phyloP scores from a whole-genome alignment of 2,329 filamentous ascomycete species.

The Pleomassaria siparia region DNA sequence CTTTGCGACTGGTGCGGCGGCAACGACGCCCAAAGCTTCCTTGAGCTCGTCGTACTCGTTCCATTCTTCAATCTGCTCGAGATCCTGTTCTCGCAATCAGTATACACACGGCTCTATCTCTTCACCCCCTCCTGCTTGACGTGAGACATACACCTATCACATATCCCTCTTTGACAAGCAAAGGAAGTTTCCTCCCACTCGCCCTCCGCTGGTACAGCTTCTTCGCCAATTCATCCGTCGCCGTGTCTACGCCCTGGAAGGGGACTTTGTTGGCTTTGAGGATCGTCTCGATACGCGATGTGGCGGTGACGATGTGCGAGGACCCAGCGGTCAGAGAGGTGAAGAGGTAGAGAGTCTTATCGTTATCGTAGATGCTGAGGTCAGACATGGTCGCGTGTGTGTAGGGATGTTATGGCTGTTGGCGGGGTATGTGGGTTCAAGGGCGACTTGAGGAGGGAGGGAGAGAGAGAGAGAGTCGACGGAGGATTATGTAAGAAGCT shows the following conservation, averaged over 20 bases:
- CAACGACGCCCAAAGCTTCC: constrained; percentile 67
- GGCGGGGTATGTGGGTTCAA: neutral
- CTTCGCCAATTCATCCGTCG: constrained; percentile 83
- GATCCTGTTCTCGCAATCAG: constrained; percentile 62
- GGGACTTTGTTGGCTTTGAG: constrained; percentile 91
- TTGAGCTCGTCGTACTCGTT: constrained; percentile 97
- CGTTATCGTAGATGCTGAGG: constrained; percentile 48
- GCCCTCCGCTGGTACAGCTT: constrained; percentile 85
- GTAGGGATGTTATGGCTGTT: neutral
- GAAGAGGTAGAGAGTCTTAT: constrained; percentile 77
- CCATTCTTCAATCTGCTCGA: constrained; percentile 96
- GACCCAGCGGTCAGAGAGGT: constrained; percentile 95
- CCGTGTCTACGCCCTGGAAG: constrained; percentile 89
- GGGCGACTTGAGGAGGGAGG: neutral
- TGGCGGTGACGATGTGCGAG: constrained; percentile 94
- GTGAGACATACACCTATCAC: constrained; percentile 74
- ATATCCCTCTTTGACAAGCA: constrained; percentile 81
- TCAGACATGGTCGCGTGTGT: constrained; percentile 36
- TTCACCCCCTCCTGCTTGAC: neutral
- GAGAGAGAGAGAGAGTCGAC: neutral
- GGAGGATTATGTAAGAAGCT: neutral
- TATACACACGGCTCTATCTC: too few relatives aligned
- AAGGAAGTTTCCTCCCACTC: constrained; percentile 85
- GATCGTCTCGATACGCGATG: constrained; percentile 93
- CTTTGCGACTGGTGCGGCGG: constrained; percentile 34